Evolutionary conservation across 108 stramenopile species (phyloP), one percentile per base, ranked within the genome.

Genomic region (Cyclostephanos invisitatus): DNA sequence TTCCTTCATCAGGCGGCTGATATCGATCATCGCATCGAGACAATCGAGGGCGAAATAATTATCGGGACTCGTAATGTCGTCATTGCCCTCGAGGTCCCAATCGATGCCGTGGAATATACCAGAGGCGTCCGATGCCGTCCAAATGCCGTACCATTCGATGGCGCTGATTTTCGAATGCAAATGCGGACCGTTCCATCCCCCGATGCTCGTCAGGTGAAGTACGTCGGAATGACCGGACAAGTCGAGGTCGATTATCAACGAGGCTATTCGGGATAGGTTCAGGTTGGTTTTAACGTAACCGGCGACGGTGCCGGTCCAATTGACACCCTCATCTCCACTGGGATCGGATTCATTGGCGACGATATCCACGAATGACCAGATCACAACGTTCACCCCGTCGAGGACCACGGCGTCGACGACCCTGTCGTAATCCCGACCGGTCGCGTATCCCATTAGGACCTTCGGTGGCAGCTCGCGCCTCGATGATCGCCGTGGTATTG

Each of bases 71-170:
- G 36, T 20, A 14, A 75, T 20, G 64, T 72, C 54, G 58, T 91
- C 89, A 66, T 88, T 70, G 11, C 89, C 89, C 62, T 91, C 89
- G 51, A 91, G 61, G 62, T 91, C 89, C 89, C 89, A 91, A 64
- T 91, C 89, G 32, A 87, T 78, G 24, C 87, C 87, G 71, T 89
- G 71, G 57, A 89, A 89, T 9, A 80, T 54, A 1, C 25, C 22
- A 8, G 53, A 54, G 3, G 53, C 53, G 22, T 27, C 25, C 53
- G 53, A 54, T 2, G 22, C 25, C 25, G 22, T 25, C 53, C 53
- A 54, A 1, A 9, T 3, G 8, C 24, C 22, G 11, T 15, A 3
- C 53, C 53, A 54, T 1, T 24, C 25, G 22, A 11, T 15, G 1
- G 53, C 53, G 25, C 53, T 54, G 0, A 2, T 9, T 2, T 9